Evolutionary conservation across 306 rosid species (phyloP).

Genomic region (Aeschynomene evenia): DNA sequence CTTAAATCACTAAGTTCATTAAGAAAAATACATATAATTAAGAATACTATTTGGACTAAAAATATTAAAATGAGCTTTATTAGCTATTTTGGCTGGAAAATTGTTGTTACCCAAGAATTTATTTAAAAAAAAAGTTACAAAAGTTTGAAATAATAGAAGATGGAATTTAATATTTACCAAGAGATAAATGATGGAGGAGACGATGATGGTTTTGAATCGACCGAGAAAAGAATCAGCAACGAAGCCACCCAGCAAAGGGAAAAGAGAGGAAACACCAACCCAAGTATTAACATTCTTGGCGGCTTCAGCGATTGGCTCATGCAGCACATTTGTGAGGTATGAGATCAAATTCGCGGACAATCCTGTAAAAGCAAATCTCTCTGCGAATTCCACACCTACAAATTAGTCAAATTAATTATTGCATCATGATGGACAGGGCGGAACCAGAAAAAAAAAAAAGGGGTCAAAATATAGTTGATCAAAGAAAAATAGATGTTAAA

Average conservation of each 20-base stretch:
- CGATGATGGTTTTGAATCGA: slow-evolving; percentile 43
- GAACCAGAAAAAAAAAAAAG: no score
- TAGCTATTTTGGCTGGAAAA: no score
- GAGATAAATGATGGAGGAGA: slow-evolving; percentile 37
- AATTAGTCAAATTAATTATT: background rate
- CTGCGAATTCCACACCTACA: slow-evolving; percentile 49
- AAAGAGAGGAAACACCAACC: slow-evolving; percentile 44
- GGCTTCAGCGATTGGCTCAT: slow-evolving; percentile 29
- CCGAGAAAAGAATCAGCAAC: slow-evolving; percentile 48
- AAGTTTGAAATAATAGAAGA: no score
- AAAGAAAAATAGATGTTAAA: no score
- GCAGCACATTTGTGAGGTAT: slow-evolving; percentile 36
- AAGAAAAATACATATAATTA: no score
- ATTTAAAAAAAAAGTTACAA: no score
- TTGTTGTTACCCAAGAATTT: no score
- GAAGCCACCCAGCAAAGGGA: slow-evolving; percentile 48
- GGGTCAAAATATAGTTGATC: no score
- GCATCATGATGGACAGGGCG: background rate
- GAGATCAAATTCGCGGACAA: slow-evolving; percentile 30
- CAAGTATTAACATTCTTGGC: slow-evolving; percentile 45
- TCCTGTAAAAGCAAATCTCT: slow-evolving; percentile 38
- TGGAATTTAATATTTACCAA: slow-evolving; percentile 9
- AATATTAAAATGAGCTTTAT: no score
- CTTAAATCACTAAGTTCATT: no score
- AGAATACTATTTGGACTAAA: no score